Conservation (phyloP, 345 rosid species). For the Hypericum perforatum region DNA sequence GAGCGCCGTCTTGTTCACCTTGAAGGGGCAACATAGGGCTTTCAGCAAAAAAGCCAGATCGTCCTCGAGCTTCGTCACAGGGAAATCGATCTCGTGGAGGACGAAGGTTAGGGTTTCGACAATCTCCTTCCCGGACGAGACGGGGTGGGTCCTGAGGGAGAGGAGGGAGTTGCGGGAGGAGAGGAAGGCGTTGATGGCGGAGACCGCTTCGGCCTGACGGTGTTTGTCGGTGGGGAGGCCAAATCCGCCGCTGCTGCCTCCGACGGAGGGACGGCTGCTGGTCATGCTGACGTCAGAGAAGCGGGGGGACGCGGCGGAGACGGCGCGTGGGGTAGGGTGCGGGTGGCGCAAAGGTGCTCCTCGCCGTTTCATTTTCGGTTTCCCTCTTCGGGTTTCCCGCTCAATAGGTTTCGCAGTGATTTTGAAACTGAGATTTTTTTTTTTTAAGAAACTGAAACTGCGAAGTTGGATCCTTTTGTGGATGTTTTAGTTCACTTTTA, state of each 20-base stretch:
- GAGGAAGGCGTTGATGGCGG: slow-evolving; percentile 55
- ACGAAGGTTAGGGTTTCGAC: slow-evolving; percentile 44
- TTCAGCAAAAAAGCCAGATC: slow-evolving; percentile 47
- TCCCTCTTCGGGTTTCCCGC: neutral
- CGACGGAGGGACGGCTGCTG: slow-evolving; percentile 72
- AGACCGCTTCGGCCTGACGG: slow-evolving; percentile 44
- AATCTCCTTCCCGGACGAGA: slow-evolving; percentile 55
- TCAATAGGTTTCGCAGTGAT: neutral
- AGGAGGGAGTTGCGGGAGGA: slow-evolving; percentile 34
- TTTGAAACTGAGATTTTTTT: no score
- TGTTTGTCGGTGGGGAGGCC: slow-evolving; percentile 46
- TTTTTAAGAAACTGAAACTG: no score
- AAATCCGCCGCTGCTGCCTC: slow-evolving; percentile 39
- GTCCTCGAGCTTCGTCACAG: slow-evolving; percentile 49
- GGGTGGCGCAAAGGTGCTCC: neutral
- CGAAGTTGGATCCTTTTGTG: no score
- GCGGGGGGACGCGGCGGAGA: slow-evolving; percentile 21
- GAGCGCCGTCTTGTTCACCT: slow-evolving; percentile 62
- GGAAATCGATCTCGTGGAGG: slow-evolving; percentile 41
- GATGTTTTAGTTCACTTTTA: no score
- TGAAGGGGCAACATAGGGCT: slow-evolving; percentile 53
- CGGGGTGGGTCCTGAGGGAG: slow-evolving; percentile 12
- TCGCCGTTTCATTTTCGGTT: neutral
- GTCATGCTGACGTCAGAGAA: slow-evolving; percentile 89
- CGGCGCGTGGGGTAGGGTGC: neutral